Conservation (phyloP, 345 rosid species). For the Syzygium aqueum region DNA sequence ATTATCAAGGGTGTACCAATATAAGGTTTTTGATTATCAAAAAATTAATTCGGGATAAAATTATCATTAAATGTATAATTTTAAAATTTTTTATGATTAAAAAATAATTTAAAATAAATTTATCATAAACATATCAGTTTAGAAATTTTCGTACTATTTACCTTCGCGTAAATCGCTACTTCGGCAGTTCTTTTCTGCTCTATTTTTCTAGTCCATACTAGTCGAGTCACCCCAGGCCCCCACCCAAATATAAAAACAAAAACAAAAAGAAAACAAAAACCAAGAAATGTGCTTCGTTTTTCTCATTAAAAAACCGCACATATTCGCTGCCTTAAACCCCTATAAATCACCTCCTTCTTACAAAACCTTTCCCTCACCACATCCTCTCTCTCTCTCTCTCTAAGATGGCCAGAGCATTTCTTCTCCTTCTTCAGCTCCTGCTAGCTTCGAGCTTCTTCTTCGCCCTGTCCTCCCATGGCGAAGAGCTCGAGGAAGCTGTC, state of each 20-base stretch:
- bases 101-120: too few relatives aligned
- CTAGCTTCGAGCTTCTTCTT: conserved; percentile 22
- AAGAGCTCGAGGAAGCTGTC: not conserved
- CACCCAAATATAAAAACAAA: not conserved
- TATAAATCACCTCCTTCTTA: conserved; percentile 15
- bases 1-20: too few relatives aligned
- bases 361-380: not conserved
- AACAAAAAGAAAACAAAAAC: not conserved
- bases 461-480: conserved; percentile 11
- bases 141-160: too few relatives aligned
- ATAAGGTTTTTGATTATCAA: too few relatives aligned
- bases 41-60: too few relatives aligned
- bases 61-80: too few relatives aligned
- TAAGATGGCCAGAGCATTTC: conserved; percentile 15
- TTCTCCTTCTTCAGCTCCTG: conserved; percentile 11
- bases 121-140: too few relatives aligned
- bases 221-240: not conserved
- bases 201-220: not conserved
- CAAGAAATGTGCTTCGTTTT: not conserved
- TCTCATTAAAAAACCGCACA: not conserved
- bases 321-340: not conserved
- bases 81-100: too few relatives aligned
- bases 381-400: not conserved
- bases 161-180: not conserved
- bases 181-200: not conserved